phyloP scores from a whole-genome alignment of 176 grass and related monocot species.

The Eragrostis curvula region DNA sequence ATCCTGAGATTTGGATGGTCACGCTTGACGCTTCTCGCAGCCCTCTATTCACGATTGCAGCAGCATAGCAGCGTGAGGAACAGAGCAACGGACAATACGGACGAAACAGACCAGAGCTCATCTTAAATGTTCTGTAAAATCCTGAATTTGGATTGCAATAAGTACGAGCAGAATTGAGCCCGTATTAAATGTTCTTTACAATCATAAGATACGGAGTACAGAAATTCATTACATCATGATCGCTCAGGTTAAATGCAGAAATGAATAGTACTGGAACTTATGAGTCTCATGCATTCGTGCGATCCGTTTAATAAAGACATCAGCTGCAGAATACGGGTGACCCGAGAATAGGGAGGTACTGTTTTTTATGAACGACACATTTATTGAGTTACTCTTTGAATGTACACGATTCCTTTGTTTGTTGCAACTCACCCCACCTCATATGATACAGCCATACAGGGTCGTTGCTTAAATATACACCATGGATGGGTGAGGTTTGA shows the following conservation, averaged over 20 bases:
- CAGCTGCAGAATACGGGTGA: background rate
- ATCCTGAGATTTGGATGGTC: too few relatives aligned
- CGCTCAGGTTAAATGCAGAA: background rate
- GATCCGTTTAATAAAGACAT: background rate
- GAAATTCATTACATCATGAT: background rate
- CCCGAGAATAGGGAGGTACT: background rate
- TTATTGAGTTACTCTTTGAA: conserved; percentile 43
- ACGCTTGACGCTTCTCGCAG: too few relatives aligned
- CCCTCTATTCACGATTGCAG: background rate
- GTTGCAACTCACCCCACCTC: conserved; percentile 12
- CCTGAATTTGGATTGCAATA: background rate
- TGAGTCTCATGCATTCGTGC: conserved; percentile 14
- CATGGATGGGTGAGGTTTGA: conserved; percentile 13
- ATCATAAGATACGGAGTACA: background rate
- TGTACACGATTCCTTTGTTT: conserved; percentile 31
- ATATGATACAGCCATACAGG: conserved; percentile 56
- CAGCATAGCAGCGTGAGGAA: background rate
- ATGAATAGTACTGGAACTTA: background rate
- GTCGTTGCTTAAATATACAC: conserved; percentile 57
- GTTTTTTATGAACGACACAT: background rate
- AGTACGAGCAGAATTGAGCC: background rate
- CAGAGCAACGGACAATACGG: background rate
- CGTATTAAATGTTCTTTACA: background rate
- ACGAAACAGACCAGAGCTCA: background rate
- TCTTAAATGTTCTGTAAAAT: background rate